phyloP scores from a whole-genome alignment of 2,329 filamentous ascomycete genomes.

The Sporothrix curviconia region DNA sequence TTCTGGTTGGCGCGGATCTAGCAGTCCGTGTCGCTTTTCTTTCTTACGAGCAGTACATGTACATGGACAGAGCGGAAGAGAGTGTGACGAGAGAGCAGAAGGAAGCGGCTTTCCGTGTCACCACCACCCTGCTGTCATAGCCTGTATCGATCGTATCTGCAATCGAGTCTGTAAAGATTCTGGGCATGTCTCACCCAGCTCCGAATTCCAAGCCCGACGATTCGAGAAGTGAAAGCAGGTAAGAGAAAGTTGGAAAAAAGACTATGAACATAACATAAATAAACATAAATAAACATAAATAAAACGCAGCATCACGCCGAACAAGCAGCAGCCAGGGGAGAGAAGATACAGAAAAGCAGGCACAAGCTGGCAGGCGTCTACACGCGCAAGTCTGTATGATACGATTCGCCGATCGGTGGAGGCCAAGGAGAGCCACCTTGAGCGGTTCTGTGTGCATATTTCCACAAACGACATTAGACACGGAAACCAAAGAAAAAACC shows the following conservation, averaged over 20 bases:
- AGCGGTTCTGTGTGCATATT: too few species aligned
- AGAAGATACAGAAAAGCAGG: not conserved
- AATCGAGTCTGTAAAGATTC: too few species aligned
- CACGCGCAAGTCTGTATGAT: conserved; percentile 6
- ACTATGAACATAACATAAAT: too few species aligned
- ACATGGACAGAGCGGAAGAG: not conserved
- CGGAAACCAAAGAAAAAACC: not conserved
- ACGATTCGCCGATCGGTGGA: not conserved
- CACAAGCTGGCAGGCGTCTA: not conserved
- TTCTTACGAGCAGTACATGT: not conserved
- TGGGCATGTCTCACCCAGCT: conserved; percentile 1
- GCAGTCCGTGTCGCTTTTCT: too few species aligned
- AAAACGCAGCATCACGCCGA: too few species aligned
- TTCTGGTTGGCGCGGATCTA: conserved; percentile 10
- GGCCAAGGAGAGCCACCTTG: not conserved
- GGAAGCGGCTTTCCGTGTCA: not conserved
- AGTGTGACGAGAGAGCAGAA: not conserved
- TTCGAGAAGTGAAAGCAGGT: too few species aligned
- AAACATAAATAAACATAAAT: too few species aligned
- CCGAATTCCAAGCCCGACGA: too few species aligned
- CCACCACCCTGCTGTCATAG: too few species aligned
- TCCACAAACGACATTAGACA: too few species aligned
- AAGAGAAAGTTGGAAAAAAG: too few species aligned
- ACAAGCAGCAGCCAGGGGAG: not conserved
- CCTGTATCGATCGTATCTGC: not conserved